Conservation (phyloP, 371 early-diverging fungal species). For the Circinella umbellata region DNA sequence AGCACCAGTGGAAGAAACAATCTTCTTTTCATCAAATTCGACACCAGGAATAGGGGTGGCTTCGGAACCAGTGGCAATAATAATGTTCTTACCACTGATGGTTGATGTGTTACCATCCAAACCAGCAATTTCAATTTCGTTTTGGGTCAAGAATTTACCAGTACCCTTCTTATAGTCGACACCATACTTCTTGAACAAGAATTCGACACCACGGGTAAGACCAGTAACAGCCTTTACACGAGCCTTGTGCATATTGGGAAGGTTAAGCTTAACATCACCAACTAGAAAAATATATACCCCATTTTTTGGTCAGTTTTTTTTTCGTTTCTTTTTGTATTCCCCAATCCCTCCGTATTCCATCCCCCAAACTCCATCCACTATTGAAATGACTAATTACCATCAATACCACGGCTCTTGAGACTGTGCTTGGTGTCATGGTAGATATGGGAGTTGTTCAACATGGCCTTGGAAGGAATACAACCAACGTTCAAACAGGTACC, state of each 20-base stretch:
- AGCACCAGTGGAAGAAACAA: constrained; percentile 97
- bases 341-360: neutral
- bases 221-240: constrained; percentile 90
- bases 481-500: constrained; percentile 99
- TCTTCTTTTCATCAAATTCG: constrained; percentile 92
- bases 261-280: constrained; percentile 82
- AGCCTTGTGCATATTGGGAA: constrained; percentile 88
- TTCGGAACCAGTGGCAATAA: constrained; percentile 98
- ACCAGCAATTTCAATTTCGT: constrained; percentile 83
- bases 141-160: constrained; percentile 80
- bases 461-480: constrained; percentile 98
- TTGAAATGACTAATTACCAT: constrained; percentile 49
- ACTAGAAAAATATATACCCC: constrained; percentile 45
- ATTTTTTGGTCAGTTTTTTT: neutral
- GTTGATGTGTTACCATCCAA: constrained; percentile 73
- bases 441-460: constrained; percentile 97
- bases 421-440: constrained; percentile 94
- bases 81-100: constrained; percentile 92
- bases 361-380: too few relatives aligned
- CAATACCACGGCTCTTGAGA: constrained; percentile 93
- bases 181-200: constrained; percentile 97
- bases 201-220: constrained; percentile 93
- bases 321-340: neutral
- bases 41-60: constrained; percentile 94
- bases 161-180: constrained; percentile 93